These are phyloP conservation scores for Drosera capensis DNA, from an alignment of 148 eudicot species.

Conservation along the genomic window DNA sequence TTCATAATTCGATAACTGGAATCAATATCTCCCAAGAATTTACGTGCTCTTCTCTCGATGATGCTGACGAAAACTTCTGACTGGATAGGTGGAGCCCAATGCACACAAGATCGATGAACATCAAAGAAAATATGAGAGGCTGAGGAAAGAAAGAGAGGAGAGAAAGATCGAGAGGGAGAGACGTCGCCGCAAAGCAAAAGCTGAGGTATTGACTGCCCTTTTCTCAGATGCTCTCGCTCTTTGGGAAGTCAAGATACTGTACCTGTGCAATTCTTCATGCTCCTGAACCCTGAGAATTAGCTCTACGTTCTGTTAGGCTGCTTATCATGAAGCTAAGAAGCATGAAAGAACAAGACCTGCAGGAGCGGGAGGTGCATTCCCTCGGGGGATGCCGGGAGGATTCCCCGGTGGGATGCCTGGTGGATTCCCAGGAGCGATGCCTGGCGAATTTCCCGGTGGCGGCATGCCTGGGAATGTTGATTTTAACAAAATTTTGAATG, in stretches of 20 bases:
- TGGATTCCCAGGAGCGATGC: conserved; percentile 32
- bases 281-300: not conserved
- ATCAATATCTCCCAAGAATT: not conserved
- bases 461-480: conserved; percentile 72
- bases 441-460: conserved; percentile 35
- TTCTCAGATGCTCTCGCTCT: not conserved
- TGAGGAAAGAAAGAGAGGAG: conserved; percentile 59
- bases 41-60: not conserved
- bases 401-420: conserved; percentile 45
- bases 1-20: not conserved
- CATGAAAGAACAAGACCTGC: conserved; percentile 58
- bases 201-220: conserved; percentile 41
- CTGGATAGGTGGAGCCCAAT: conserved; percentile 73
- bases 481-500: conserved; percentile 81
- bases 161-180: conserved; percentile 47
- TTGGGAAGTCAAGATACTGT: not conserved
- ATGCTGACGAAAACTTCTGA: not conserved
- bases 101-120: conserved; percentile 85
- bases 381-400: conserved; percentile 59
- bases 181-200: conserved; percentile 51
- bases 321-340: conserved; percentile 86
- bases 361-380: conserved; percentile 46
- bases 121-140: conserved; percentile 66
- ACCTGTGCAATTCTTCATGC: not conserved
- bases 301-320: conserved; percentile 35